Conservation (phyloP, 495 filamentous ascomycete genomes). For the Daldinia decipiens region DNA sequence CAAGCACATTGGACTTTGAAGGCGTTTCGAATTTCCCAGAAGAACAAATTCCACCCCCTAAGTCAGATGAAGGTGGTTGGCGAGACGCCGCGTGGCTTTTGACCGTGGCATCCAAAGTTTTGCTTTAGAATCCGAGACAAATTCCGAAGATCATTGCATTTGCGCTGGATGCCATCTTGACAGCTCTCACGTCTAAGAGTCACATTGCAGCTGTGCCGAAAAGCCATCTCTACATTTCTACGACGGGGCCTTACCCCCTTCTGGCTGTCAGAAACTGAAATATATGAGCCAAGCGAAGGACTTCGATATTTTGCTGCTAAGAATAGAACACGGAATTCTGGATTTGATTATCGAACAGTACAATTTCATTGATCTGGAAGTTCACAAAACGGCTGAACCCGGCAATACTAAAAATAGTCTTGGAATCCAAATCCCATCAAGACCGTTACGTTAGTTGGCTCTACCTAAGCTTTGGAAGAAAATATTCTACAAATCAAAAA, state of each 20-base stretch:
- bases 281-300: constrained; percentile 11
- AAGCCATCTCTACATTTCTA: constrained; percentile 29
- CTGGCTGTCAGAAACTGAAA: constrained; percentile 8
- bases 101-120: constrained; percentile 75
- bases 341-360: constrained; percentile 4
- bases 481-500: not conserved
- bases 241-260: constrained; percentile 14
- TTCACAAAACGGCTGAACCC: constrained; percentile 13
- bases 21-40: constrained; percentile 38
- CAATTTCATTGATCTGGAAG: constrained; percentile 11
- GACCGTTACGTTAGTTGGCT: not conserved
- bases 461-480: not conserved
- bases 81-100: constrained; percentile 88
- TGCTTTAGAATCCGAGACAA: constrained; percentile 60
- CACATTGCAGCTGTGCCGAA: constrained; percentile 36
- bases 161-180: constrained; percentile 23
- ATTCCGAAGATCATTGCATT: constrained; percentile 13
- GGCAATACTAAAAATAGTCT: not conserved
- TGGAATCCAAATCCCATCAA: constrained; percentile 3
- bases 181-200: constrained; percentile 36
- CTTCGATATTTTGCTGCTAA: constrained; percentile 31
- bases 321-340: constrained; percentile 26
- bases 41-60: constrained; percentile 55
- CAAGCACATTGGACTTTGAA: constrained; percentile 48
- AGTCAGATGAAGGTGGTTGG: constrained; percentile 70